Percentiles rank a stretch among this genome's conserved stretches.
These are phyloP conservation scores for Coemansia sp. DNA, from an alignment of 192 early-diverging fungal genomes.

Conservation along the genomic window DNA sequence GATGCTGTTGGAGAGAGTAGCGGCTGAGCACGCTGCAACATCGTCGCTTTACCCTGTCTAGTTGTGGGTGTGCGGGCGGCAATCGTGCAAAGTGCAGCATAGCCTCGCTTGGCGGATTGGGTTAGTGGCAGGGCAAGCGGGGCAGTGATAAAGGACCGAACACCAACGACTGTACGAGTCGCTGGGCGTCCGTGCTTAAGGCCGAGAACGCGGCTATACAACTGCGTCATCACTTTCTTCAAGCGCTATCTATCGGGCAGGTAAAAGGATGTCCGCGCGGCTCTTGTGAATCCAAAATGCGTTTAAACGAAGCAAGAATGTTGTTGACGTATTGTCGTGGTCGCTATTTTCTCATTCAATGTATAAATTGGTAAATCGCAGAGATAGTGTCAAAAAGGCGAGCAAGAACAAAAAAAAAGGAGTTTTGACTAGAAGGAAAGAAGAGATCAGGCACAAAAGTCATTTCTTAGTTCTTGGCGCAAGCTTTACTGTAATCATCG, in stretches of 20 bases:
- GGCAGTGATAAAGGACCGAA: not conserved
- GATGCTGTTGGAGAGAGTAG: not conserved
- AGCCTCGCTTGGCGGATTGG: not conserved
- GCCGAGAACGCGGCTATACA: constrained; percentile 22
- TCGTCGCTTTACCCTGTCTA: not conserved
- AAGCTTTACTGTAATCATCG: no score
- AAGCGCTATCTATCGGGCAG: not conserved
- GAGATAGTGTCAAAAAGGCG: no score
- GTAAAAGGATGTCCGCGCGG: not conserved
- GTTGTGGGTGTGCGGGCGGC: not conserved
- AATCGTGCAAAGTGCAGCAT: not conserved
- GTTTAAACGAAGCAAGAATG: not conserved
- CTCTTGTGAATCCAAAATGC: not conserved
- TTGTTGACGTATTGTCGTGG: not conserved
- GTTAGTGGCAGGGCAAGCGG: not conserved
- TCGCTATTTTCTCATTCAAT: not conserved
- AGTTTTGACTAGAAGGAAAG: no score
- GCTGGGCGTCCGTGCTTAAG: not conserved
- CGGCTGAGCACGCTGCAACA: constrained; percentile 1
- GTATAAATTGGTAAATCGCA: not conserved
- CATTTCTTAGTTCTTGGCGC: no score
- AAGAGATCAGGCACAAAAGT: no score
- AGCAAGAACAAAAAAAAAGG: no score
- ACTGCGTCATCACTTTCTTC: constrained; percentile 18
- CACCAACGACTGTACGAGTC: not conserved